These are phyloP conservation scores for Protomyces inouyei DNA, from an alignment of 1,139 yeast species.

Conservation along the genomic window DNA sequence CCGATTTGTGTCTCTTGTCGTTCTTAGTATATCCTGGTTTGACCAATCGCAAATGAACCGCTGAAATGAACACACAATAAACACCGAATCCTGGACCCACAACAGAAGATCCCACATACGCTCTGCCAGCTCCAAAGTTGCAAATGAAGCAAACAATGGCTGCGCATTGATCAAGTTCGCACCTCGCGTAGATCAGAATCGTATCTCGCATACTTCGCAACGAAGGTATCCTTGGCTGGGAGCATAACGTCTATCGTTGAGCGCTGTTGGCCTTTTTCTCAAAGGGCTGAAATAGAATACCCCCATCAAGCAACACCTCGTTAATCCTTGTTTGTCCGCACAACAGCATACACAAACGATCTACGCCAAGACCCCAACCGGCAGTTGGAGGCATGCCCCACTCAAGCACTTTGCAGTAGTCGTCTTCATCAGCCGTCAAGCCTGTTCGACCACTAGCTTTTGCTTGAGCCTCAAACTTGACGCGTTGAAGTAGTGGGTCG, in stretches of 20 bases:
- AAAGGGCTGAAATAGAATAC: slow-evolving; percentile 49
- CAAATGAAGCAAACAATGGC: too few species aligned
- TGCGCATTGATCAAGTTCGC: too few species aligned
- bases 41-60: too few species aligned
- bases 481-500: slow-evolving; percentile 63
- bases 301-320: slow-evolving; percentile 77
- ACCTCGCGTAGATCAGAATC: too few species aligned
- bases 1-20: too few species aligned
- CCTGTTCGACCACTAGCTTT: slow-evolving; percentile 53
- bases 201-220: too few species aligned
- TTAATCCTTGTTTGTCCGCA: slow-evolving; percentile 65
- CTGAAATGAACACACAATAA: too few species aligned
- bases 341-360: slow-evolving; percentile 76
- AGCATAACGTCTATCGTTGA: not conserved
- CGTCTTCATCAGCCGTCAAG: slow-evolving; percentile 64
- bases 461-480: slow-evolving; percentile 59
- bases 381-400: slow-evolving; percentile 97
- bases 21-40: too few species aligned
- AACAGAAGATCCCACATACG: too few species aligned
- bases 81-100: too few species aligned
- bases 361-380: slow-evolving; percentile 96
- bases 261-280: not conserved
- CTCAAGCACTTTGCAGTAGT: slow-evolving; percentile 70
- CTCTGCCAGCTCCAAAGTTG: too few species aligned
- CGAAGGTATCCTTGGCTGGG: not conserved